Evolutionary conservation across 495 filamentous ascomycete species (phyloP), one percentile per base, ranked within the genome.

Genomic region (Xylaria curta): DNA sequence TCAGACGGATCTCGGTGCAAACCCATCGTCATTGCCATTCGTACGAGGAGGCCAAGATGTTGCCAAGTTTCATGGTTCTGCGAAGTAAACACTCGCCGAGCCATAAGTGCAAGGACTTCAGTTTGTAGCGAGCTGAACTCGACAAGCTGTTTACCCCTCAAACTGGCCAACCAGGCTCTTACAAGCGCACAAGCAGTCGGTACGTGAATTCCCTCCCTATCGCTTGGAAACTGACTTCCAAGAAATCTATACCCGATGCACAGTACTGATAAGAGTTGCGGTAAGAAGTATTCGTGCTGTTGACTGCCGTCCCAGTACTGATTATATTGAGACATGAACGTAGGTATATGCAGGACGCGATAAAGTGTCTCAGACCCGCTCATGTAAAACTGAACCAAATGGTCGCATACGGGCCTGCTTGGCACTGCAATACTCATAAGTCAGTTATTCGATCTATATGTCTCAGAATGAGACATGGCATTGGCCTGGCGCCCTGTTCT

Each of bases 301-400:
- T 53, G 58, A 38, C 49, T 67, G 19, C 79, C 76, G 19, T 75
- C 76, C 85, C 82, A 87, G 66, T 84, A 81, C 9, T 62, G 60
- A 15, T 82, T 76, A 71, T 87, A 89, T 59, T 86, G 78, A 21
- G 49, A 71, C 70, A 73, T 81, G 73, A 91, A 88, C 10, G 78
- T 68, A 19, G 82, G 81, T 5, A 83, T 78, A 70, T 81, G 82
- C 46, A 87, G 72, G 19, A 90, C 82, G 9, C 87, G 86, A 73
- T 88, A 84, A 28, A 86, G 69, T 8, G 78, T 81, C 63, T 87
- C 86, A 7, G 82, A 81, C 12, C 81, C 81, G 42, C 68, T 69
- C 46, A 88, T 75, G 69, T 88, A 88, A 26, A 77, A 70, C 53
- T 80, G 72, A 17, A 88, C 42, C 2, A 83, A 74, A 4, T 73